Base-by-base conservation (phyloP, 345 rosid species). In the Citrus maxima region DNA sequence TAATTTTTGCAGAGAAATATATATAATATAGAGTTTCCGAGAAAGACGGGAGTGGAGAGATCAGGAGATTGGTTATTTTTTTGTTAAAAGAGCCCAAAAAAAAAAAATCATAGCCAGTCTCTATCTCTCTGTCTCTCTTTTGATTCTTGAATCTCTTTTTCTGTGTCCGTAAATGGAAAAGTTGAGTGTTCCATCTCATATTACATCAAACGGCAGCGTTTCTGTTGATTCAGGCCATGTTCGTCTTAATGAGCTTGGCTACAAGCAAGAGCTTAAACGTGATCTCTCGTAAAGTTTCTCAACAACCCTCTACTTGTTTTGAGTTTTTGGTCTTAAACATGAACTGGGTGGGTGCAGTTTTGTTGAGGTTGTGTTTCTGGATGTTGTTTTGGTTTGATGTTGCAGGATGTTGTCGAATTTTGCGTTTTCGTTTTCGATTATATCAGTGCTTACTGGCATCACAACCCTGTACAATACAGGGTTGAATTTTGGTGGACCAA, bases 241-340 rank as follows among this genome's bases (percentile, higher is more conserved):
- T 70, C 93, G 99, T 56, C 95, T 92, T 78, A 86, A 78, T 65
- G 92, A 95, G 87, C 96, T 95, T 64, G 99, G 99, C 54, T 95
- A 95, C 91, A 95, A 93, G 84, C 98, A 95, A 84, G 99, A 95
- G 67, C 98, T 95, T 75, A 93, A 93, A 88, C 99, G 98, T 46
- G 94, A 93, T 69, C 93, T 95, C 84, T 95, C 96, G 97, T 93
- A 87, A 86, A 46, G 80, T 30, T 51, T 72, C 85, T 81, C 22
- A 40, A 65, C 55, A 30, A 35, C 71, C 80, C 65, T 37, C 55
- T 37, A 22, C 54, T 67, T 5, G 1, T 10, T 66, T 42, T 38
- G 74, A 54, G 22, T 63, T 64, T 64, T 73, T 46, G 64, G 30
- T 59, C 59, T 37, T 16, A 16, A 35, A 24, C 37, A 73, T 74